Percentiles rank a stretch among this genome's conserved stretches.
Evolutionary conservation across 176 grass and related monocot genomes (phyloP).

Genomic region (Zoysia japonica): DNA sequence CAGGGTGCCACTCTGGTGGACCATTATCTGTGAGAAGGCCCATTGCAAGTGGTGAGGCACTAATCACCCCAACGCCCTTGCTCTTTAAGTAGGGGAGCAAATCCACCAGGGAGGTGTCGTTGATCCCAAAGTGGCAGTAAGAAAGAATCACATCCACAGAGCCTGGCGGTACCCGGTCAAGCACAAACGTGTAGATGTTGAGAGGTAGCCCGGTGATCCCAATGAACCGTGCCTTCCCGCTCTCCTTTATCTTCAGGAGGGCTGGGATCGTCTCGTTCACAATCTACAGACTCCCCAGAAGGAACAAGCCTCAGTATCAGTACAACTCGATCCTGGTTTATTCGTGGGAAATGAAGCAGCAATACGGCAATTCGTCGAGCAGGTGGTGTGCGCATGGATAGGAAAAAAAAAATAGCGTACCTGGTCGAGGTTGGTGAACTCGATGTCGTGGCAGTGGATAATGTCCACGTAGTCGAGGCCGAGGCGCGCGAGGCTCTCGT

Average conservation of each 20-base stretch:
- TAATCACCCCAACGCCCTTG: conserved; percentile 84
- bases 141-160: conserved; percentile 84
- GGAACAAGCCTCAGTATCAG: neutral
- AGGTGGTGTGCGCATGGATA: neutral
- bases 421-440: conserved; percentile 82
- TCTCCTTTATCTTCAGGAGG: conserved; percentile 78
- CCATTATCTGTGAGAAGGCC: conserved; percentile 83
- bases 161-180: conserved; percentile 59
- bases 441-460: conserved; percentile 87
- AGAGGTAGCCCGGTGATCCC: conserved; percentile 84
- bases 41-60: conserved; percentile 80
- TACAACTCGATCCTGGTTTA: neutral
- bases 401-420: conserved; percentile 6
- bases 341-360: too few species aligned
- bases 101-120: conserved; percentile 64
- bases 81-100: conserved; percentile 83
- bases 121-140: conserved; percentile 89
- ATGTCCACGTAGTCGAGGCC: conserved; percentile 84
- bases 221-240: conserved; percentile 77
- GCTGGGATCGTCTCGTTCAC: conserved; percentile 87
- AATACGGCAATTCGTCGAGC: conserved; percentile 34
- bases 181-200: conserved; percentile 61
- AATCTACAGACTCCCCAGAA: conserved; percentile 44
- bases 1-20: conserved; percentile 86
- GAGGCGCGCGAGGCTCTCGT: conserved; percentile 78